Conservation (phyloP, 495 filamentous ascomycete species). For the Talaromyces wortmannii region DNA sequence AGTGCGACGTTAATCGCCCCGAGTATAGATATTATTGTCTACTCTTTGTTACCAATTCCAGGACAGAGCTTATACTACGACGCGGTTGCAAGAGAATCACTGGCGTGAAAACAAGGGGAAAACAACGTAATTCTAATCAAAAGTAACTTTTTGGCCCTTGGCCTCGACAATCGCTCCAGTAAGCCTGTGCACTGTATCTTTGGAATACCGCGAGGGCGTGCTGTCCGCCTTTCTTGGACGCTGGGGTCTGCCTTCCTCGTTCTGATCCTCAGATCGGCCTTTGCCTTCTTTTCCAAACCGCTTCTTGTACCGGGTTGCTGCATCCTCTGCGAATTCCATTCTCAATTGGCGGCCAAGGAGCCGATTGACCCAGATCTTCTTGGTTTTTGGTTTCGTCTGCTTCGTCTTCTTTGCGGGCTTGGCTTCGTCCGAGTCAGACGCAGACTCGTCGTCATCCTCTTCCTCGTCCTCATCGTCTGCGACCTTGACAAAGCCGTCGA, state of each 20-base stretch:
- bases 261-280: slow-evolving; percentile 20
- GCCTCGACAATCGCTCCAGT: slow-evolving; percentile 73
- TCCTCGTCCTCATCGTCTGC: slow-evolving; percentile 57
- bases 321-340: slow-evolving; percentile 91
- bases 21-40: too few species aligned
- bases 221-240: slow-evolving; percentile 1
- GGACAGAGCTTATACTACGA: too few species aligned
- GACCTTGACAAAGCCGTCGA: slow-evolving; percentile 69
- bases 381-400: slow-evolving; percentile 50
- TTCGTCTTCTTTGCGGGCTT: slow-evolving; percentile 21
- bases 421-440: slow-evolving; percentile 24
- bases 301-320: slow-evolving; percentile 81
- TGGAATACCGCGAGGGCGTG: slow-evolving; percentile 25
- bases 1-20: too few species aligned
- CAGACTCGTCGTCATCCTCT: slow-evolving; percentile 27
- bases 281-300: slow-evolving; percentile 70
- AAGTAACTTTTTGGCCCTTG: slow-evolving; percentile 78
- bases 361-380: slow-evolving; percentile 77
- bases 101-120: too few species aligned
- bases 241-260: not conserved
- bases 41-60: too few species aligned
- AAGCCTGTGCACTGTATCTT: slow-evolving; percentile 44
- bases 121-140: slow-evolving; percentile 46
- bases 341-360: slow-evolving; percentile 71
- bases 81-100: too few species aligned